Evolutionary conservation across 75 land plant genomes (phyloP).

Genomic region (Sequoia sempervirens): DNA sequence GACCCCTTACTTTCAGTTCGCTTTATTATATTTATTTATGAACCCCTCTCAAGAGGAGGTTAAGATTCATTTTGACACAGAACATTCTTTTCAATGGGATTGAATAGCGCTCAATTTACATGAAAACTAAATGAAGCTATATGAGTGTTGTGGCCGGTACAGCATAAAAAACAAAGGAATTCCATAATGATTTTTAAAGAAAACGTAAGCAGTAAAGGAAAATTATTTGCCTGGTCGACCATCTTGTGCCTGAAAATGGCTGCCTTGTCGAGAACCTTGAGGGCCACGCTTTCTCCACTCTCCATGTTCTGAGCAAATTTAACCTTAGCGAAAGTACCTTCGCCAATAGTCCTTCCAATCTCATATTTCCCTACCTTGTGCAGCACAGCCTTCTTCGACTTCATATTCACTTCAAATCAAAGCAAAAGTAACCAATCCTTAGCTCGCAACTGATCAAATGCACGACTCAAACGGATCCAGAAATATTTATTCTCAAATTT

Average conservation of each 20-base stretch:
- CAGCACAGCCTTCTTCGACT: constrained; percentile 9
- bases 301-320: constrained; percentile 37
- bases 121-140: not conserved
- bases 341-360: constrained; percentile 44
- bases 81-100: not conserved
- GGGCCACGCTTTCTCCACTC: constrained; percentile 25
- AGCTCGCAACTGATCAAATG: not conserved
- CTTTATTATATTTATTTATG: not conserved
- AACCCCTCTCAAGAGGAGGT: not conserved
- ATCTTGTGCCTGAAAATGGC: constrained; percentile 35
- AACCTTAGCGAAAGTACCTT: constrained; percentile 38
- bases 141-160: not conserved
- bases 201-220: not conserved
- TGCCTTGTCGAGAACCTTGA: constrained; percentile 36
- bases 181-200: not conserved
- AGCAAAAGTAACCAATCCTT: not conserved
- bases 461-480: not conserved
- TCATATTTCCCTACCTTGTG: constrained; percentile 47
- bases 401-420: not conserved
- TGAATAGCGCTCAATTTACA: not conserved
- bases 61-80: not conserved
- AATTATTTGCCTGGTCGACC: constrained; percentile 31
- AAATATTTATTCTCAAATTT: not conserved
- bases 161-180: not conserved
- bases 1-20: not conserved